phyloP scores from a whole-genome alignment of 352 stramenopile species.

The Peronosclerospora sorghi region DNA sequence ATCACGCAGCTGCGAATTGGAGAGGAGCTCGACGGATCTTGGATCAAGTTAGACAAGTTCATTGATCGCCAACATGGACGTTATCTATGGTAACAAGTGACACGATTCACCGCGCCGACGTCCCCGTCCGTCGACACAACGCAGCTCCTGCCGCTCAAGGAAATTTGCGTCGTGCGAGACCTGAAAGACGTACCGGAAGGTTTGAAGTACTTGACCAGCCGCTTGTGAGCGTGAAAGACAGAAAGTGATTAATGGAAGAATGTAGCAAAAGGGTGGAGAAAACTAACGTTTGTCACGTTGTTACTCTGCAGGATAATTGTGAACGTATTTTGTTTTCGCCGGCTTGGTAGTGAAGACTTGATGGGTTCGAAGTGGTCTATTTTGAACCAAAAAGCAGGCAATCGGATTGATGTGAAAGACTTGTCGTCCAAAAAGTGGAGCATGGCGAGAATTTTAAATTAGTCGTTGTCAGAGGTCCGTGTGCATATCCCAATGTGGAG shows the following conservation, averaged over 20 bases:
- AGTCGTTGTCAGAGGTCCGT: conserved; percentile 52
- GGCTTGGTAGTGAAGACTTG: conserved; percentile 54
- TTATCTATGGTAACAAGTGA: conserved; percentile 54
- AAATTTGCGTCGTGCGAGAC: conserved; percentile 69
- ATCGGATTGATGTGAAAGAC: conserved; percentile 79
- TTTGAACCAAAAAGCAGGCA: conserved; percentile 44
- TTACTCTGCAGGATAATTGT: conserved; percentile 27
- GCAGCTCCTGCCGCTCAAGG: conserved; percentile 48
- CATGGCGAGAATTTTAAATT: conserved; percentile 60
- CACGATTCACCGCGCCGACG: conserved; percentile 17
- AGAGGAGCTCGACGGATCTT: conserved; percentile 16
- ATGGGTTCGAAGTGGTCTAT: conserved; percentile 62
- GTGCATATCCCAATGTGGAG: conserved; percentile 58
- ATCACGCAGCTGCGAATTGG: conserved; percentile 52
- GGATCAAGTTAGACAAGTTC: conserved; percentile 64
- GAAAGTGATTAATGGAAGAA: conserved; percentile 16
- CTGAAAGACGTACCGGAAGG: conserved; percentile 54
- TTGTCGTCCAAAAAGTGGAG: conserved; percentile 65
- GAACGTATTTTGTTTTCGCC: conserved; percentile 66
- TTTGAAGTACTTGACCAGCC: conserved; percentile 46
- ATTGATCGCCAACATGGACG: conserved; percentile 46
- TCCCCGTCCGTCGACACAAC: conserved; percentile 5
- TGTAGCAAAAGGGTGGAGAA: background rate
- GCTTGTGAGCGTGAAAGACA: conserved; percentile 26
- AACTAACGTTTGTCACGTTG: conserved; percentile 8